Base-by-base conservation (phyloP, 148 eudicot genomes). In the Camellia lanceoleosa region DNA sequence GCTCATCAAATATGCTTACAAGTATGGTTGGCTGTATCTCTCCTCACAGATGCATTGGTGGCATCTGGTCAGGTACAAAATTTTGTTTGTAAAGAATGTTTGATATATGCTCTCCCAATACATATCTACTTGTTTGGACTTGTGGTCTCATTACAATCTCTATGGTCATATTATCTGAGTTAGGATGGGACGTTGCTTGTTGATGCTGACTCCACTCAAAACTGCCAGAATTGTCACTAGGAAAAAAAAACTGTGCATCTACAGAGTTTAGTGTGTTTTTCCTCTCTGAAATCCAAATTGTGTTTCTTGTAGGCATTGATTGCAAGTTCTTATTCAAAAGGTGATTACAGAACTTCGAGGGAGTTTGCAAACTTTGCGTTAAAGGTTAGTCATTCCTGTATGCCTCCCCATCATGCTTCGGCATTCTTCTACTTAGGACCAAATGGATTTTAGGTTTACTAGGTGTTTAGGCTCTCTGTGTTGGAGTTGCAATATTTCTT, bases 21-120 rank as follows among this genome's bases (percentile, higher is more conserved):
- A 88, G 91, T 92, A 51, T 92, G 96, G 93, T 84, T 92, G 84
- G 91, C 96, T 69, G 96, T 90, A 61, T 92, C 96, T 83, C 90
- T 92, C 46, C 83, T 92, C 75, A 89, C 95, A 74, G 99, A 95
- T 85, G 97, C 99, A 42, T 89, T 91, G 51, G 99, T 92, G 12
- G 86, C 94, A 66, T 91, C 99, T 67, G 91, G 90, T 88, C 99
- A 95, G 97, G 99, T 95, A 80, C 78, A 7, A 30, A 5, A 6
- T 71, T 73, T 19, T 59, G 5, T 38, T 80, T 76, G 55, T 59
- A 5, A 56, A 74, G 78, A 46, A 73, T 59, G 30, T 74, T 70
- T 7, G 10, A 30, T 79, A 15, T 60, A 2, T 68, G 62, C 19
- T 70, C 42, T 15, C 49, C n/a, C 13, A 23, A 55, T 7, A 55